Percentiles rank a stretch among this genome's conserved stretches.
phyloP scores from a whole-genome alignment of 345 rosid genomes.

The Eucalyptus lansdowneana region DNA sequence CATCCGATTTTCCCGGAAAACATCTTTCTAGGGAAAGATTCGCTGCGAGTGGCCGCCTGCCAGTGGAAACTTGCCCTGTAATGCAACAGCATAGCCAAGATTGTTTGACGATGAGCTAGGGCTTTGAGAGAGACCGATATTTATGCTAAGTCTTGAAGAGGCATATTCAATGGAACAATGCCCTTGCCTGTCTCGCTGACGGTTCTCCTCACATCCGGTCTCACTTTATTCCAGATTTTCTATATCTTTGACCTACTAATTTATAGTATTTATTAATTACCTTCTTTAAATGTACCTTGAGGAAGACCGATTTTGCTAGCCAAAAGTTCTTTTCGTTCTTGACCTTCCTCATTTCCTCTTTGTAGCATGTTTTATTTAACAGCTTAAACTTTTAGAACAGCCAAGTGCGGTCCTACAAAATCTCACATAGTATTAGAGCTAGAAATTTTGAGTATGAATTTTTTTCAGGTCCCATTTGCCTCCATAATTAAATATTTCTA shows the following conservation, averaged over 20 bases:
- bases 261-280: neutral
- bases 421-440: too few species aligned
- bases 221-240: neutral
- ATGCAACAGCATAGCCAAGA: neutral
- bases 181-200: neutral
- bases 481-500: too few species aligned
- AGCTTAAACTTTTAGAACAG: too few species aligned
- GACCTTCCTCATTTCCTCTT: too few species aligned
- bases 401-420: rapidly evolving
- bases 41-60: neutral
- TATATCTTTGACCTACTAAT: neutral
- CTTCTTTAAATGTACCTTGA: neutral
- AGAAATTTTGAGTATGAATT: too few species aligned
- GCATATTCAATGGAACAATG: neutral
- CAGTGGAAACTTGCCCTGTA: neutral
- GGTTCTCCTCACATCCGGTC: neutral
- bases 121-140: neutral
- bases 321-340: too few species aligned
- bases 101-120: neutral
- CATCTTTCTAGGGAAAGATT: neutral
- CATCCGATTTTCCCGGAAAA: neutral
- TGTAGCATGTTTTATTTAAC: too few species aligned
- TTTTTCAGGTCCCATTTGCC: too few species aligned
- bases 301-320: too few species aligned
- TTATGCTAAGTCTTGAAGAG: neutral